Base-by-base conservation (phyloP, 176 grass and related monocot species). In the Aegilops sharonensis region DNA sequence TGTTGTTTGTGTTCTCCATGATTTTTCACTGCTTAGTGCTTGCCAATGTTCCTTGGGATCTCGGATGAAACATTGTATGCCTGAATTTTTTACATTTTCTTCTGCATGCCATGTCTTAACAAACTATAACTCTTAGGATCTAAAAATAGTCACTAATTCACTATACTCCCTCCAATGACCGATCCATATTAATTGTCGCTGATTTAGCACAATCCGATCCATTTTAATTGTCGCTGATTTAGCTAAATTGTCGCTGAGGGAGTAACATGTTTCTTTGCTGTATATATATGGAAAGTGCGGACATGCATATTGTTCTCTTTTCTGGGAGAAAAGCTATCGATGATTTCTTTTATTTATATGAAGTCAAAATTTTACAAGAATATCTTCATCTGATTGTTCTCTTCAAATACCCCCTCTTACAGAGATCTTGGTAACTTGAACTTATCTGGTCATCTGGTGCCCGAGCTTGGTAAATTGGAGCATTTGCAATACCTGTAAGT, bases 401-500 rank as follows among this genome's bases (percentile, higher is more conserved):
- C 25, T 70, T 88, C 17, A 40, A 79, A 88, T 82, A 3, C 32
- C 64, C 42, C 71, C 52, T 71, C 4, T 34, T 68, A 52, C 91
- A 97, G 95, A 60, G 95, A 97, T 85, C 92, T 97, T 72, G 95
- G 95, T 9, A 97, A 95, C 64, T 85, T 94, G 80, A 94, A 95
- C 69, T 91, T 97, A 75, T 97, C 95, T 77, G 95, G 95, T 64
- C 86, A 94, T 91, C 88, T 97, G 83, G 95, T 97, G 75, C 87
- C 95, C 25, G 91, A 97, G 43, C 91, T 97, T 86, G 95, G 91
- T 6, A 94, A 93, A 78, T 42, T 97, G 83, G 91, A 97, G 85
- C 89, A 93, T 83, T 79, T 97, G 68, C 92, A 97, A 71, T 97
- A 97, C 42, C 87, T 97, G 95, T 97, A 95, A 97, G 95, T 73